A percentile compares a stretch with the other conserved stretches of the same genome.
phyloP scores from a whole-genome alignment of 148 eudicot genomes.

The Dianthus caryophyllus region DNA sequence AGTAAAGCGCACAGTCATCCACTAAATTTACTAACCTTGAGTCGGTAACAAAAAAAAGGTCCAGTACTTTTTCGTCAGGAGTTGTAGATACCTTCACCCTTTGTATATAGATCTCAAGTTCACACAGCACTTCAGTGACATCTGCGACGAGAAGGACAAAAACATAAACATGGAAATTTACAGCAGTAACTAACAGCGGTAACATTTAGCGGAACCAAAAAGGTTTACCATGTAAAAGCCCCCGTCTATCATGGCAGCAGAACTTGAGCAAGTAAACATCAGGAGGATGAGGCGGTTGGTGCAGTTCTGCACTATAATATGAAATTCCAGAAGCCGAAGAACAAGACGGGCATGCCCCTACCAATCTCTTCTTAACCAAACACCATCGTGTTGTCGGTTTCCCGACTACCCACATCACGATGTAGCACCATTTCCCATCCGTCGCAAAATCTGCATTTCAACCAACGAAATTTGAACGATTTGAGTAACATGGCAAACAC shows the following conservation, averaged over 20 bases:
- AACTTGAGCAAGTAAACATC: conserved; percentile 81
- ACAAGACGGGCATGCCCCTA: conserved; percentile 78
- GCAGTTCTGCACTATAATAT: conserved; percentile 51
- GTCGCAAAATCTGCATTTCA: conserved; percentile 73
- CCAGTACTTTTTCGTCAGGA: conserved; percentile 90
- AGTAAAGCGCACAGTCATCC: too few relatives aligned
- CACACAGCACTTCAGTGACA: conserved; percentile 70
- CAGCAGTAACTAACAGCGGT: too few relatives aligned
- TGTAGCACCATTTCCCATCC: conserved; percentile 93
- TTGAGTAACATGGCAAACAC: not conserved
- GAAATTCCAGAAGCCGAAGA: conserved; percentile 67
- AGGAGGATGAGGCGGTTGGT: conserved; percentile 57
- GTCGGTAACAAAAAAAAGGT: conserved; percentile 85
- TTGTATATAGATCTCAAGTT: conserved; percentile 78
- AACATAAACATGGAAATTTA: too few relatives aligned
- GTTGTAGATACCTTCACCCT: conserved; percentile 91
- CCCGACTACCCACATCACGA: conserved; percentile 76
- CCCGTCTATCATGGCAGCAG: conserved; percentile 60
- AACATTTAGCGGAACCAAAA: not conserved
- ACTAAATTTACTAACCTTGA: conserved; percentile 53
- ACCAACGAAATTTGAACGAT: not conserved
- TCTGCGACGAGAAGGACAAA: conserved; percentile 37
- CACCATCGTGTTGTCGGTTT: conserved; percentile 62
- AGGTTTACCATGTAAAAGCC: conserved; percentile 71
- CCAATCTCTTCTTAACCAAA: conserved; percentile 69